These are phyloP conservation scores for Colletotrichum tanaceti DNA, from an alignment of 2,329 filamentous ascomycete genomes.

Conservation along the genomic window DNA sequence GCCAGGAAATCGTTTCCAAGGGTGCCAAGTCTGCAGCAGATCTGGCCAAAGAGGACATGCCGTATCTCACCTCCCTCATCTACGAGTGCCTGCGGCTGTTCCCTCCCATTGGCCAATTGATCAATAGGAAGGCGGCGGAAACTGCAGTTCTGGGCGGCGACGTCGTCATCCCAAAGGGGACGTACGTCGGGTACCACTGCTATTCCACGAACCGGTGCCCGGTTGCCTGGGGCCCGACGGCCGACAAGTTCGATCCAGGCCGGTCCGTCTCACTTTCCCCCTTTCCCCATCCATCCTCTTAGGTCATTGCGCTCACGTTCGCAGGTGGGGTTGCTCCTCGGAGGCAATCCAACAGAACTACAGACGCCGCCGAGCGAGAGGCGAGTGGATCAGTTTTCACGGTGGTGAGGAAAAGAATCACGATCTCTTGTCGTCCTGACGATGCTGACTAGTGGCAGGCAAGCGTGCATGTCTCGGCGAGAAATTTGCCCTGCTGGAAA, in stretches of 20 bases:
- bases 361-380: constrained; percentile 50
- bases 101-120: constrained; percentile 61
- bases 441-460: constrained; percentile 5
- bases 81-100: constrained; percentile 61
- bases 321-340: constrained; percentile 50
- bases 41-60: constrained; percentile 49
- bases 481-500: constrained; percentile 53
- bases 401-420: constrained; percentile 45
- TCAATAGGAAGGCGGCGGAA: constrained; percentile 55
- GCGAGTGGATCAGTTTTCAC: constrained; percentile 56
- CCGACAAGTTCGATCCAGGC: constrained; percentile 52
- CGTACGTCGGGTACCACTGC: constrained; percentile 55
- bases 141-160: constrained; percentile 45
- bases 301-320: neutral
- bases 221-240: constrained; percentile 47
- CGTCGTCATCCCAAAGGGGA: constrained; percentile 51
- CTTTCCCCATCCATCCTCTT: neutral
- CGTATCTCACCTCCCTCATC: constrained; percentile 57
- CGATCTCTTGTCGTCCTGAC: neutral
- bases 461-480: constrained; percentile 55
- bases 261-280: constrained; percentile 40
- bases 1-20: constrained; percentile 47
- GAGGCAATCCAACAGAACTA: constrained; percentile 51
- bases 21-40: constrained; percentile 27
- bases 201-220: constrained; percentile 54